These are phyloP conservation scores for Aphanomyces stellatus DNA, from an alignment of 352 stramenopile genomes.

Conservation along the genomic window DNA sequence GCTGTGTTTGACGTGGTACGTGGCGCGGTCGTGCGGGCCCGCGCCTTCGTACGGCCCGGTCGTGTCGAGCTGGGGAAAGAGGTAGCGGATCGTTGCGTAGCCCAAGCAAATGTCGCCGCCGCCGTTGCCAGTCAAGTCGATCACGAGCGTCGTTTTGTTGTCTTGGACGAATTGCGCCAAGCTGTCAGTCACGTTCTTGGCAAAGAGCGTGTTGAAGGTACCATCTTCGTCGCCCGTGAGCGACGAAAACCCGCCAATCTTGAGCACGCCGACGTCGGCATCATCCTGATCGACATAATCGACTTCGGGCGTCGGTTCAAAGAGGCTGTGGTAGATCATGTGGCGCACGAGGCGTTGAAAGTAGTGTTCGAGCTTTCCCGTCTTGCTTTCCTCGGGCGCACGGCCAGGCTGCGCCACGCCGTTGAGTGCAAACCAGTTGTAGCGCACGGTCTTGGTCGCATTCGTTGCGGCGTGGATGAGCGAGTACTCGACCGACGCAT, in stretches of 20 bases:
- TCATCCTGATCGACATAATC: not conserved
- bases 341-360: constrained; percentile 13
- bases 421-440: constrained; percentile 17
- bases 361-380: constrained; percentile 9
- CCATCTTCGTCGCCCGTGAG: not conserved
- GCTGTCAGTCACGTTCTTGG: not conserved
- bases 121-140: constrained; percentile 17
- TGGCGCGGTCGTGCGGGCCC: constrained; percentile 3
- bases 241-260: constrained; percentile 13
- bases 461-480: constrained; percentile 4
- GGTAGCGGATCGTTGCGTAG: constrained; percentile 17
- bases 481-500: constrained; percentile 5
- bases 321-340: constrained; percentile 11
- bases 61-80: constrained; percentile 12
- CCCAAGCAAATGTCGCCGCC: constrained; percentile 18
- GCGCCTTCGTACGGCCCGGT: constrained; percentile 5
- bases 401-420: constrained; percentile 8
- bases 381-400: not conserved
- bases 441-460: not conserved
- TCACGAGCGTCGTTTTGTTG: constrained; percentile 3
- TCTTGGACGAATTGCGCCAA: not conserved
- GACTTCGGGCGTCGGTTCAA: constrained; percentile 8
- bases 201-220: not conserved
- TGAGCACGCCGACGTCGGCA: constrained; percentile 8
- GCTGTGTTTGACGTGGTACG: constrained; percentile 9